phyloP scores from a whole-genome alignment of 2,329 filamentous ascomycete species.

The Epichloe elymi region DNA sequence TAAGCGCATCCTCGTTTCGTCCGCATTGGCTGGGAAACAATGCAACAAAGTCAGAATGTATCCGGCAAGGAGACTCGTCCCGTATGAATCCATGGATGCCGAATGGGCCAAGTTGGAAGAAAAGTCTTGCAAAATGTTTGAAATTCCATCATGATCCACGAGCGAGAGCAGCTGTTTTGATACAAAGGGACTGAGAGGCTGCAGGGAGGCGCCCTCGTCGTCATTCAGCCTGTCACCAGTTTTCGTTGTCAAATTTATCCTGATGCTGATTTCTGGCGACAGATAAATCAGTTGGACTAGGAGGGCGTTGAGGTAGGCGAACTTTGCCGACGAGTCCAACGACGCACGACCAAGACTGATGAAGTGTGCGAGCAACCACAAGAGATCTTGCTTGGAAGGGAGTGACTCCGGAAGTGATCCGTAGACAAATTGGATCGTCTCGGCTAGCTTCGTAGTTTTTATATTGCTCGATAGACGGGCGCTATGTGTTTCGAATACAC shows the following conservation, averaged over 20 bases:
- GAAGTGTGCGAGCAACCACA: slow-evolving; percentile 57
- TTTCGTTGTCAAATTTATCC: neutral
- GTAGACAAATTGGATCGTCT: slow-evolving; percentile 26
- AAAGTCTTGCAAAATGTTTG: slow-evolving; percentile 25
- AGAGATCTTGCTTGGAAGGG: slow-evolving; percentile 27
- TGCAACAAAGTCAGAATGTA: slow-evolving; percentile 77
- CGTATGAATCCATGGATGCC: slow-evolving; percentile 17
- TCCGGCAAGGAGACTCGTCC: slow-evolving; percentile 59
- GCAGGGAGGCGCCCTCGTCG: neutral
- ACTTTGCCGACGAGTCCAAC: slow-evolving; percentile 19
- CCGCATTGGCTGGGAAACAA: slow-evolving; percentile 68
- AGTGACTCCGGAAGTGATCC: slow-evolving; percentile 12
- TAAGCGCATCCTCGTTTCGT: slow-evolving; percentile 90
- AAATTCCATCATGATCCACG: slow-evolving; percentile 63
- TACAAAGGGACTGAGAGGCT: slow-evolving; percentile 41
- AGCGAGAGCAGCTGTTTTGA: slow-evolving; percentile 54
- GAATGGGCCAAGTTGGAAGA: slow-evolving; percentile 19
- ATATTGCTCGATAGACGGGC: slow-evolving; percentile 23
- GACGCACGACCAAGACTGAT: slow-evolving; percentile 39
- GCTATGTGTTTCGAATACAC: slow-evolving; percentile 28
- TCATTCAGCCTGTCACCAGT: slow-evolving; percentile 8
- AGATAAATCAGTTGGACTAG: slow-evolving; percentile 40
- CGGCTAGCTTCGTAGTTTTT: slow-evolving; percentile 26
- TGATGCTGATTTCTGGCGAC: slow-evolving; percentile 34
- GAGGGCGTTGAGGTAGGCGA: slow-evolving; percentile 35